Conservation (phyloP, 1,284 basidiomycete species). For the Papiliotrema nemorosa region DNA sequence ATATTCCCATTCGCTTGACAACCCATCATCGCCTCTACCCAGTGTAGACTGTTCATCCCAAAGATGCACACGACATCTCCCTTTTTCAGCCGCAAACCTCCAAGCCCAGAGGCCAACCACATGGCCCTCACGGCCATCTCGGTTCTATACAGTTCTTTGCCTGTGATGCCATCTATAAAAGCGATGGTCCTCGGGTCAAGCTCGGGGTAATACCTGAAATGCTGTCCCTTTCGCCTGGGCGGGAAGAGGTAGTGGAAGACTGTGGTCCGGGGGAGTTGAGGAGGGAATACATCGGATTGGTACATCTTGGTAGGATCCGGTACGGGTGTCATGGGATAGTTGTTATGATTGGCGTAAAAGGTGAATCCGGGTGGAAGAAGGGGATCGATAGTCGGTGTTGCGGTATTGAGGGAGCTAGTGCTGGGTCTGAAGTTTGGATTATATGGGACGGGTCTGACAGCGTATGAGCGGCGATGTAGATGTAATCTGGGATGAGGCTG, state of each 20-base stretch:
- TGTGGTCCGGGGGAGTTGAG: conserved; percentile 31
- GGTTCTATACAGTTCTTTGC: conserved; percentile 29
- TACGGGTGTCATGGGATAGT: conserved; percentile 10
- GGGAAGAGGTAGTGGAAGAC: conserved; percentile 38
- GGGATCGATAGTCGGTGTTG: background rate
- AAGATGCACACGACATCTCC: conserved; percentile 44
- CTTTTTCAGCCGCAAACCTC: conserved; percentile 20
- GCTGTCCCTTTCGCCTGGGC: conserved; percentile 12
- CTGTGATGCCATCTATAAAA: conserved; percentile 65
- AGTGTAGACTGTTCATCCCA: conserved; percentile 58
- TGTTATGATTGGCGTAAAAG: conserved; percentile 25
- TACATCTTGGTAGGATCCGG: conserved; percentile 23
- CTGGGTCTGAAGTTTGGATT: background rate
- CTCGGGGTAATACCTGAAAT: conserved; percentile 9
- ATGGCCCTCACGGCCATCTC: conserved; percentile 52
- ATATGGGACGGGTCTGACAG: background rate
- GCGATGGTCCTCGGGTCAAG: conserved; percentile 50
- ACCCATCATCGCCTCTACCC: conserved; percentile 62
- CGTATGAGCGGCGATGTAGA: no score
- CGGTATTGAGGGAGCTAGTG: background rate
- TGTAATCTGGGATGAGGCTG: no score
- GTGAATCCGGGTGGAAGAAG: conserved; percentile 26
- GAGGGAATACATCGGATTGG: conserved; percentile 18
- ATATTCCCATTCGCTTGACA: conserved; percentile 43
- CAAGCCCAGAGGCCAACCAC: conserved; percentile 58